Evolutionary conservation across 1,284 basidiomycete genomes (phyloP), one percentile per base, ranked within the genome.

Genomic region (Takashimella koratensis): DNA sequence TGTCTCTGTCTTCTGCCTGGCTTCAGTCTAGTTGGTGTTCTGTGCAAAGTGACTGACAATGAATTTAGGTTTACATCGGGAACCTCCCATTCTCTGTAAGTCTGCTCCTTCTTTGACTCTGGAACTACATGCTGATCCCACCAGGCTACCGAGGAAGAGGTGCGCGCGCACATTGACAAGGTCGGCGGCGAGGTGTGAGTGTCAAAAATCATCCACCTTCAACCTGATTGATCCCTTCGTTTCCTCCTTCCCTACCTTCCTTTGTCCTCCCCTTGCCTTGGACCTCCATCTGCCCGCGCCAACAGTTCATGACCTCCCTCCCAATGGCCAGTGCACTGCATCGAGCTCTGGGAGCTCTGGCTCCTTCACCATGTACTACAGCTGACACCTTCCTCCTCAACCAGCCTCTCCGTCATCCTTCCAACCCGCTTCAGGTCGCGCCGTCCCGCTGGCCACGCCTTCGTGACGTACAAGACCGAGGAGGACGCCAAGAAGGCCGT

Each of bases 401-500:
- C 16, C 55, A 75, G 73, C 56, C 41, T 60, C 44, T 58, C 63
- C 22, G 62, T 75, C 48, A 60, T 60, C 30, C 61, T 76, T 25
- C 72, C 71, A 13, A 60, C 58, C 30, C 67, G 64, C 44, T 70
- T 67, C 66, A 60, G 57, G 59, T 64, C 64, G 55, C 59, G 61
- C 53, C 64, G 70, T 46, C 68, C 71, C 19, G 65, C 90, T 68
- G 91, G 91, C 58, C 95, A 92, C 78, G 92, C 90, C 63, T 95
- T 95, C 74, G 90, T 93, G 73, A 84, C 87, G 60, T 83, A 91
- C 77, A 79, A 82, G 72, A 86, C 83, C 72, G 81, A 81, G 74
- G 88, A 88, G 74, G 87, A 89, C 70, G 90, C 87, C 59, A 81
- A 91, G 78, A 84, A 84, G 76, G 93, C 90, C 57, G 87, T 92